Base-by-base conservation (phyloP, 2,329 filamentous ascomycete species). In the Monascus ruber region DNA sequence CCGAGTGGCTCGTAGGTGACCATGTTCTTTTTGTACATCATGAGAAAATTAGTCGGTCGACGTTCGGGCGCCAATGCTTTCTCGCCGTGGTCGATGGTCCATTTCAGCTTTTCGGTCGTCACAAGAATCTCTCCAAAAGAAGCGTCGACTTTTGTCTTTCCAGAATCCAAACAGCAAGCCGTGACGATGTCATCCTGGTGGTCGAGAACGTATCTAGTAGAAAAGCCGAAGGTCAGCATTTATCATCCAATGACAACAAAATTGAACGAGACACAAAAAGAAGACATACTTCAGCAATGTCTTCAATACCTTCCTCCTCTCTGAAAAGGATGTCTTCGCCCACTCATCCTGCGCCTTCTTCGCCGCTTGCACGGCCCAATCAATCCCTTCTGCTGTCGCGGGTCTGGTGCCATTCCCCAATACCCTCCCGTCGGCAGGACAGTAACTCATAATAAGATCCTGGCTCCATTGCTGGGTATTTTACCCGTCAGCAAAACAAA, bases 91-190 rank as follows among this genome's bases (percentile, higher is more conserved):
- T 79, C 71, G 46, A 96, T 81, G 3, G 87, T 94, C 91, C 91
- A 98, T 56, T 84, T 81, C 43, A 98, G 73, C 69, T 94, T 95
- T 70, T 96, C 91, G 0, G 76, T 80, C 5, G 91, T 95, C 33
- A 95, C 87, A 40, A 98, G 72, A 47, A 96, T 88, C 71, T 98
- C 91, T 38, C 91, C 91, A 40, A 98, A 79, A 50, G 84, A 81
- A 1, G 89, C 91, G 64, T 98, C 91, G 31, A 96, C 79, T 70
- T 89, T 84, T 2, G 93, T 95, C 72, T 98, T 98, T 47, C 91
- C 91, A 33, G 85, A 93, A 64, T 98, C 91, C 29, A 94, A 72
- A 55, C 85, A 93, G 36, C 88, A 89, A 26, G 86, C 77, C 10
- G 77, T 75, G 52, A 86, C 88, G 51, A 98, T 93, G 25, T 81